Conservation (phyloP, 208 protist genomes). For the Leishmania mexicana region DNA sequence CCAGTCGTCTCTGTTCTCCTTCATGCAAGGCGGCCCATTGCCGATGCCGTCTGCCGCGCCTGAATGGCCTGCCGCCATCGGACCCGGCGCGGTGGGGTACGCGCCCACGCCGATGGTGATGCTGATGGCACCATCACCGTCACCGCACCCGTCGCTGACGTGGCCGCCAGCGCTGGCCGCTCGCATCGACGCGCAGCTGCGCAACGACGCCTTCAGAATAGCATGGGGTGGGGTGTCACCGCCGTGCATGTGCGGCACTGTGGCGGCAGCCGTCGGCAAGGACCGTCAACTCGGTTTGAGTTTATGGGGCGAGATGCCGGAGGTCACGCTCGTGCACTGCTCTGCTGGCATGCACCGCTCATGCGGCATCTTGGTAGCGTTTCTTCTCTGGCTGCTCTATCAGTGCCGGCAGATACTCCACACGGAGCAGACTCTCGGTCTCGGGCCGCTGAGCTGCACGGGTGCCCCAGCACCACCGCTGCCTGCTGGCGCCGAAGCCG, state of each 20-base stretch:
- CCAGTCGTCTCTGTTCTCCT: slow-evolving; percentile 61
- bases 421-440: slow-evolving; percentile 1
- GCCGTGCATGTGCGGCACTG: slow-evolving; percentile 13
- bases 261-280: background rate
- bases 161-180: slow-evolving; percentile 14
- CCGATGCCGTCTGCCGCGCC: slow-evolving; percentile 25
- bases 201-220: slow-evolving; percentile 6
- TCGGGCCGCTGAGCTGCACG: background rate
- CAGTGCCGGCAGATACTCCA: slow-evolving; percentile 32
- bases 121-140: background rate
- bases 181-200: slow-evolving; percentile 14
- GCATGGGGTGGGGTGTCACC: slow-evolving; percentile 17
- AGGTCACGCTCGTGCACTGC: slow-evolving; percentile 67
- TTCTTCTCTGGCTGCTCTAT: slow-evolving; percentile 65
- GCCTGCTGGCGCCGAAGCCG: background rate
- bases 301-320: background rate
- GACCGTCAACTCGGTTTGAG: background rate
- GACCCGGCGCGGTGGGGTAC: background rate
- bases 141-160: slow-evolving; percentile 7
- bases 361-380: slow-evolving; percentile 63
- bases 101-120: background rate
- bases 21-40: slow-evolving; percentile 59
- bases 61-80: background rate
- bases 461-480: background rate
- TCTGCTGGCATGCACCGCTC: slow-evolving; percentile 89